These are phyloP conservation scores for Neofusicoccum sp. DNA, from an alignment of 2,329 filamentous ascomycete species.

Conservation along the genomic window DNA sequence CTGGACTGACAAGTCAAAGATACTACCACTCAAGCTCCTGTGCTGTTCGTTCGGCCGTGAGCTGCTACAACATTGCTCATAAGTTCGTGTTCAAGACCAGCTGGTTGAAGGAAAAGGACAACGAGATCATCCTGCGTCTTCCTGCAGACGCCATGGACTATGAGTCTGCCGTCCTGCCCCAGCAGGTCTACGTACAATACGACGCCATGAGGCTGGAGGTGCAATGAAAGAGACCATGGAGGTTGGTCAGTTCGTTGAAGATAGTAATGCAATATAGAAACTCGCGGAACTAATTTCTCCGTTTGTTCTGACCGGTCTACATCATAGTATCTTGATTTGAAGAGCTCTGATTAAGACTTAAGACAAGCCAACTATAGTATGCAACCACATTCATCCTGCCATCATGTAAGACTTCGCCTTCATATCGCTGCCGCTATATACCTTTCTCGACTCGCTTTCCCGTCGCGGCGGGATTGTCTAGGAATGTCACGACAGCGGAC, in stretches of 20 bases:
- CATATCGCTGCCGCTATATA: too few species aligned
- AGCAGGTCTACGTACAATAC: slow-evolving; percentile 62
- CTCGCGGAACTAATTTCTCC: too few species aligned
- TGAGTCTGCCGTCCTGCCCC: slow-evolving; percentile 57
- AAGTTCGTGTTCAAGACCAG: slow-evolving; percentile 46
- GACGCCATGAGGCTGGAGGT: slow-evolving; percentile 63
- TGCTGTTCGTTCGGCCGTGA: slow-evolving; percentile 58
- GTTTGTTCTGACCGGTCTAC: too few species aligned
- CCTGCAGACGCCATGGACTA: slow-evolving; percentile 60
- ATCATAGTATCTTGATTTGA: too few species aligned
- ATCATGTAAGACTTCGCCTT: too few species aligned
- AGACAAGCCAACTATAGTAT: too few species aligned
- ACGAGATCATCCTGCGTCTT: slow-evolving; percentile 57
- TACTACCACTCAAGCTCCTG: slow-evolving; percentile 60
- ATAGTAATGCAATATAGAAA: too few species aligned
- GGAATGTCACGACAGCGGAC: too few species aligned
- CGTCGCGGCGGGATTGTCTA: too few species aligned
- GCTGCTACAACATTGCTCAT: slow-evolving; percentile 61
- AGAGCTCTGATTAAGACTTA: too few species aligned
- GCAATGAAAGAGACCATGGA: slow-evolving; percentile 31
- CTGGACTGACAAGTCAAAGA: slow-evolving; percentile 25
- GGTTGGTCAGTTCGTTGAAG: neutral
- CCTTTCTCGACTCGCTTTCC: too few species aligned
- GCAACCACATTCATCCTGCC: too few species aligned
- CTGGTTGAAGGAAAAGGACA: slow-evolving; percentile 50